phyloP scores from a whole-genome alignment of 2,329 filamentous ascomycete species.

The Colletotrichum tropicale region DNA sequence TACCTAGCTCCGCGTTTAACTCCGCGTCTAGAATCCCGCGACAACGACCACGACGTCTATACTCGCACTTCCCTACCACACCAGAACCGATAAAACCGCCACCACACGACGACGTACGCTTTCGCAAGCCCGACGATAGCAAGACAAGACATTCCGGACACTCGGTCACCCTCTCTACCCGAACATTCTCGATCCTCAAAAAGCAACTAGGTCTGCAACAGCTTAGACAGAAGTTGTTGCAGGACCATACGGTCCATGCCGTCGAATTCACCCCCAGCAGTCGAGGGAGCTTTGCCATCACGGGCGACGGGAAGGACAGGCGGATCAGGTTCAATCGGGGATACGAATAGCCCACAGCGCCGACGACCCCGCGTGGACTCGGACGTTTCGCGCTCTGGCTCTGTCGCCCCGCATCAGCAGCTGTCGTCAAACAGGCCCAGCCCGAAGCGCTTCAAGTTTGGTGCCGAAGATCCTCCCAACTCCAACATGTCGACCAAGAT shows the following conservation, averaged over 20 bases:
- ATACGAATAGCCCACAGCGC: constrained; percentile 36
- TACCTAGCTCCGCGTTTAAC: constrained; percentile 17
- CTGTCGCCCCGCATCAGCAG: constrained; percentile 21
- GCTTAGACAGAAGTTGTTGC: constrained; percentile 23
- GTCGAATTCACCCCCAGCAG: constrained; percentile 20
- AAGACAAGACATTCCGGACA: background rate
- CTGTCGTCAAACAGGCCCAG: constrained; percentile 12
- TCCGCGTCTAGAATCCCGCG: constrained; percentile 13
- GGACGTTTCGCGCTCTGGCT: constrained; percentile 31
- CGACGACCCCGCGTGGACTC: constrained; percentile 41
- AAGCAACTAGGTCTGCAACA: constrained; percentile 18
- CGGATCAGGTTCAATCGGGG: constrained; percentile 19
- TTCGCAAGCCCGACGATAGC: background rate
- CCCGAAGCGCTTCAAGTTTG: constrained; percentile 21
- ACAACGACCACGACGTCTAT: background rate
- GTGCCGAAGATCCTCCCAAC: background rate
- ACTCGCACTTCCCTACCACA: background rate
- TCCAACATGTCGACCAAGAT: constrained; percentile 31
- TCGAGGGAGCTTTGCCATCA: constrained; percentile 22
- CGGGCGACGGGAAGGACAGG: constrained; percentile 19
- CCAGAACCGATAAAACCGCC: background rate
- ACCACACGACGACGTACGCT: background rate
- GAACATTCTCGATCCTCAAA: background rate
- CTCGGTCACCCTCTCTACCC: background rate
- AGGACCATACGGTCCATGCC: constrained; percentile 22